phyloP scores from a whole-genome alignment of 345 rosid genomes.

The Triadica sebifera region DNA sequence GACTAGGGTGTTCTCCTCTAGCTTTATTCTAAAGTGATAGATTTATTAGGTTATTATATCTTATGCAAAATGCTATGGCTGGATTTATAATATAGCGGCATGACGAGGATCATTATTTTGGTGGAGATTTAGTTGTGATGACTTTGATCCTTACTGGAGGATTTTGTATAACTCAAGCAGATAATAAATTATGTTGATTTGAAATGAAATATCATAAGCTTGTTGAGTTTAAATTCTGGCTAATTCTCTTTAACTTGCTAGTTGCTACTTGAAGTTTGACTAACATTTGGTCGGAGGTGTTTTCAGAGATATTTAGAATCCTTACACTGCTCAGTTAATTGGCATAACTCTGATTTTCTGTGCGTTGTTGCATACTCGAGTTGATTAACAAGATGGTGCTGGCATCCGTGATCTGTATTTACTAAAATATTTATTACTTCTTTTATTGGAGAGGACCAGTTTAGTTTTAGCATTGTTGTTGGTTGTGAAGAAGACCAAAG shows the following conservation, averaged over 20 bases:
- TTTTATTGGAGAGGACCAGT: background rate
- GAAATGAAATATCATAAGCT: background rate
- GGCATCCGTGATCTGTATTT: background rate
- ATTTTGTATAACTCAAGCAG: background rate
- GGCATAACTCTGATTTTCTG: background rate
- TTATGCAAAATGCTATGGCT: background rate
- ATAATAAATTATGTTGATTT: background rate
- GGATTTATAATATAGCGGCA: background rate
- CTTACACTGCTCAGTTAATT: background rate
- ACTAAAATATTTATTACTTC: background rate
- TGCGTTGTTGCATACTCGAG: background rate
- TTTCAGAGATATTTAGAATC: background rate
- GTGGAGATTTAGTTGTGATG: background rate
- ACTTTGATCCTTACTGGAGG: background rate
- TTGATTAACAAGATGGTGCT: background rate
- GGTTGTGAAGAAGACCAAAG: background rate
- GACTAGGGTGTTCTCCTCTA: background rate
- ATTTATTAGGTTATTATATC: background rate
- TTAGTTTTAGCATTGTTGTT: background rate
- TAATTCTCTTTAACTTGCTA: background rate
- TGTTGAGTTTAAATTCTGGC: background rate
- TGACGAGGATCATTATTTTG: slow-evolving; percentile 1
- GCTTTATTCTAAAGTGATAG: background rate
- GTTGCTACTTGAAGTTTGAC: background rate
- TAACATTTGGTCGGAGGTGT: background rate